Evolutionary conservation across 768 basidiomycete species (phyloP).

Genomic region (Filobasidium wieringae): DNA sequence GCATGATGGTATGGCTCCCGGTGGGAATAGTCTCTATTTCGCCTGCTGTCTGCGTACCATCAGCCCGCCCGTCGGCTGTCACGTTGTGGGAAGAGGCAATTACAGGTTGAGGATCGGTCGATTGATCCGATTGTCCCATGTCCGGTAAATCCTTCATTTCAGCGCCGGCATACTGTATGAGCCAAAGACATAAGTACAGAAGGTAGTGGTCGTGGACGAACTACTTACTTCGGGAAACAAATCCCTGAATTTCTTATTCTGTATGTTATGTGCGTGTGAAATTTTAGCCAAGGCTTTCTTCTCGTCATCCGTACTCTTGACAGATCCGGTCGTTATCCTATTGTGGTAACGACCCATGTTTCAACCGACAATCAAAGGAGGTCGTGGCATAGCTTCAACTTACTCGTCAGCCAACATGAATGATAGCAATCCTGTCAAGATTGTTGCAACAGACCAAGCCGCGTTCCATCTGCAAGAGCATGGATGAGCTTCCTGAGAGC

Average conservation of each 20-base stretch:
- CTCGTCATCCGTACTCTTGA: constrained; percentile 65
- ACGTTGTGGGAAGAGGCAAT: not conserved
- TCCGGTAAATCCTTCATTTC: constrained; percentile 68
- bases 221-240: constrained; percentile 77
- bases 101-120: constrained; percentile 8
- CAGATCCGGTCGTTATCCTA: constrained; percentile 81
- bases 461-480: constrained; percentile 8
- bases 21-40: not conserved
- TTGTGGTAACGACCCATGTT: not conserved
- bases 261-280: constrained; percentile 77
- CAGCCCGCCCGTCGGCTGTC: too few species aligned
- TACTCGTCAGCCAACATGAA: constrained; percentile 86
- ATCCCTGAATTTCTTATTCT: constrained; percentile 67
- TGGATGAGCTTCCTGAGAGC: not conserved
- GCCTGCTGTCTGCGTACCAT: not conserved
- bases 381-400: not conserved
- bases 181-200: not conserved
- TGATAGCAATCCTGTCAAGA: constrained; percentile 80
- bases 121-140: constrained; percentile 51
- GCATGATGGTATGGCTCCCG: too few species aligned
- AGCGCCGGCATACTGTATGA: constrained; percentile 54
- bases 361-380: not conserved
- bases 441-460: constrained; percentile 41
- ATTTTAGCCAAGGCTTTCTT: constrained; percentile 63
- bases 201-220: not conserved